A percentile compares a stretch with the other conserved stretches of the same genome.
phyloP scores from a whole-genome alignment of 2,329 filamentous ascomycete genomes.

The Cyclaneusma minus region DNA sequence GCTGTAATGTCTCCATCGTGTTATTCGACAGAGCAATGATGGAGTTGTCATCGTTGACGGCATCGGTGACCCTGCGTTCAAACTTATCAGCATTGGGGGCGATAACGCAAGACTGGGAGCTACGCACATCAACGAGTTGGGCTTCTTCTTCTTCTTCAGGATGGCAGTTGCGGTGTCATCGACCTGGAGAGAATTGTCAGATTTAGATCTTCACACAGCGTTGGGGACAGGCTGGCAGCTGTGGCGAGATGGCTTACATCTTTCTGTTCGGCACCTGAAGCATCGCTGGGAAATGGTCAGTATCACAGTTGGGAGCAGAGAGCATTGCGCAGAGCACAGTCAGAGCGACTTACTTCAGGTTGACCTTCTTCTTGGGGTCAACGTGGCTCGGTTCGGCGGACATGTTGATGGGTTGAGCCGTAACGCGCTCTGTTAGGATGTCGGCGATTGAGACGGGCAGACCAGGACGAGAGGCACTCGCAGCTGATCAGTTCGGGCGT shows the following conservation, averaged over 20 bases:
- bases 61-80: constrained; percentile 74
- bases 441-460: no score
- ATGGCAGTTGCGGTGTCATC: constrained; percentile 93
- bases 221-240: constrained; percentile 14
- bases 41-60: constrained; percentile 98
- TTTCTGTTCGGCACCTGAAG: constrained; percentile 77
- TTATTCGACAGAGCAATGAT: constrained; percentile 97
- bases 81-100: constrained; percentile 16
- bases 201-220: constrained; percentile 11
- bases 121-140: constrained; percentile 88
- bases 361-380: constrained; percentile 68
- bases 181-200: constrained; percentile 38
- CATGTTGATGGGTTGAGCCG: constrained; percentile 55
- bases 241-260: constrained; percentile 41
- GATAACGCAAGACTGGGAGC: constrained; percentile 5
- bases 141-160: constrained; percentile 99
- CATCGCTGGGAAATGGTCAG: constrained; percentile 49
- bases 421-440: no score
- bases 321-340: constrained; percentile 1
- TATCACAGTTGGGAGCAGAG: constrained; percentile 5
- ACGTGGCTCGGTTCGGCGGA: constrained; percentile 46
- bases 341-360: constrained; percentile 50
- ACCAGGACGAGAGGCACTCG: no score
- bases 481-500: no score
- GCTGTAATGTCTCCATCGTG: constrained; percentile 95